A percentile compares a stretch with the other conserved stretches of the same genome.
These are phyloP conservation scores for Phytophthora palmivora DNA, from an alignment of 352 stramenopile genomes.

Conservation along the genomic window DNA sequence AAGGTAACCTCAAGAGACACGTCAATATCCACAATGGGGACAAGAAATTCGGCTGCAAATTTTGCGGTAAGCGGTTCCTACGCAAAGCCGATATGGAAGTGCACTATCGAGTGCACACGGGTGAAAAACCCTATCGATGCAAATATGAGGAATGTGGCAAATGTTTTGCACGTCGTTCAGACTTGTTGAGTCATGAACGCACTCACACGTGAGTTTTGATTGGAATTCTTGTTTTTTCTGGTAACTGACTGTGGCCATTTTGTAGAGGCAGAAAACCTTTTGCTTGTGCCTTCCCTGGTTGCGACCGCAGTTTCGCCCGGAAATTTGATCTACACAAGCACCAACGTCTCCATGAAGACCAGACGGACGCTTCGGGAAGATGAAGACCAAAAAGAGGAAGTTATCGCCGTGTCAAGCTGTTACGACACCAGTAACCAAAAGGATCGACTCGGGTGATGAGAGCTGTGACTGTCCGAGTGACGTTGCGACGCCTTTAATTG, in stretches of 20 bases:
- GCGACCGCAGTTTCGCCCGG: constrained; percentile 56
- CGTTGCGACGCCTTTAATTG: constrained; percentile 22
- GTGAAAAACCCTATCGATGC: constrained; percentile 79
- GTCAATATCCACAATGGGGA: constrained; percentile 65
- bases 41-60: constrained; percentile 67
- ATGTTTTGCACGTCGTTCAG: constrained; percentile 72
- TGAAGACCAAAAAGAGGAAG: constrained; percentile 46
- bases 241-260: constrained; percentile 10
- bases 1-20: constrained; percentile 72
- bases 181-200: constrained; percentile 78
- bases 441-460: constrained; percentile 20
- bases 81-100: constrained; percentile 83
- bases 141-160: constrained; percentile 61
- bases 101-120: constrained; percentile 77
- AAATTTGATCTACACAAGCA: constrained; percentile 84
- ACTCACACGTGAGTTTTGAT: constrained; percentile 60
- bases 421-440: constrained; percentile 3
- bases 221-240: constrained; percentile 6
- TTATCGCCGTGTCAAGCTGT: constrained; percentile 23
- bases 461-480: constrained; percentile 42
- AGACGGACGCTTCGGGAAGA: constrained; percentile 17
- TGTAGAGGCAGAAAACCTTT: constrained; percentile 73
- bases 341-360: constrained; percentile 56
- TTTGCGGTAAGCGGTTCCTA: constrained; percentile 67
- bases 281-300: constrained; percentile 55